phyloP scores from a whole-genome alignment of 208 protist genomes.

The Crithidia bombi region DNA sequence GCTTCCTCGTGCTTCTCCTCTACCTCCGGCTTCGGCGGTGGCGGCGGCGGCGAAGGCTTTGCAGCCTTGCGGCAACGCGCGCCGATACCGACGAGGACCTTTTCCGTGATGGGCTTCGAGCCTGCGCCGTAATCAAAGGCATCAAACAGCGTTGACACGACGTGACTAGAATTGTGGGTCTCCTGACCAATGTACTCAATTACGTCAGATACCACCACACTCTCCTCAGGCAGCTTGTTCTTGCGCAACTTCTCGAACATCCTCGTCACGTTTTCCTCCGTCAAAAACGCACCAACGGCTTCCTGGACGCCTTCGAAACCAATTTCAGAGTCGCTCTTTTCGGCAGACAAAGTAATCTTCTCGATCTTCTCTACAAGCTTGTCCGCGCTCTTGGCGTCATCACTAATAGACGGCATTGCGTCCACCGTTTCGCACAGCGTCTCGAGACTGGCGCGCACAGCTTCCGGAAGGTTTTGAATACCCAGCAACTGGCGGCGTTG shows the following conservation, averaged over 20 bases:
- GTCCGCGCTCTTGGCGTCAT: conserved; percentile 68
- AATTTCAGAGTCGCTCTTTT: conserved; percentile 78
- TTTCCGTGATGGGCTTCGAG: conserved; percentile 82
- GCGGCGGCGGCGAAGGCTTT: conserved; percentile 20
- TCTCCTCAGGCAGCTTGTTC: conserved; percentile 78
- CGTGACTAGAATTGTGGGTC: conserved; percentile 87
- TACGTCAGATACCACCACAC: conserved; percentile 80
- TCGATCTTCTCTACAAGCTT: conserved; percentile 77
- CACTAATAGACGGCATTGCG: conserved; percentile 60
- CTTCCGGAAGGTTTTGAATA: conserved; percentile 88
- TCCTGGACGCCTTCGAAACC: conserved; percentile 72
- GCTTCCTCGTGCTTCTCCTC: conserved; percentile 18
- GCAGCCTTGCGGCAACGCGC: conserved; percentile 78
- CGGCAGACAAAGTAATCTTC: conserved; percentile 76
- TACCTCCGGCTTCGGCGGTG: conserved; percentile 27
- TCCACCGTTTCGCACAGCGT: conserved; percentile 86
- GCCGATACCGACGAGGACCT: conserved; percentile 76
- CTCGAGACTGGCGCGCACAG: conserved; percentile 79
- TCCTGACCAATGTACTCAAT: conserved; percentile 86
- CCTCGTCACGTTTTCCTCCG: conserved; percentile 76
- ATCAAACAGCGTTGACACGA: conserved; percentile 90
- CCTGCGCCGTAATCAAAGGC: conserved; percentile 87
- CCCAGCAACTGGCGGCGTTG: conserved; percentile 87
- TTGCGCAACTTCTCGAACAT: conserved; percentile 83
- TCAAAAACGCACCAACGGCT: conserved; percentile 74